Evolutionary conservation across 164 flowering plant species (phyloP).

Genomic region (Malania oleifera): DNA sequence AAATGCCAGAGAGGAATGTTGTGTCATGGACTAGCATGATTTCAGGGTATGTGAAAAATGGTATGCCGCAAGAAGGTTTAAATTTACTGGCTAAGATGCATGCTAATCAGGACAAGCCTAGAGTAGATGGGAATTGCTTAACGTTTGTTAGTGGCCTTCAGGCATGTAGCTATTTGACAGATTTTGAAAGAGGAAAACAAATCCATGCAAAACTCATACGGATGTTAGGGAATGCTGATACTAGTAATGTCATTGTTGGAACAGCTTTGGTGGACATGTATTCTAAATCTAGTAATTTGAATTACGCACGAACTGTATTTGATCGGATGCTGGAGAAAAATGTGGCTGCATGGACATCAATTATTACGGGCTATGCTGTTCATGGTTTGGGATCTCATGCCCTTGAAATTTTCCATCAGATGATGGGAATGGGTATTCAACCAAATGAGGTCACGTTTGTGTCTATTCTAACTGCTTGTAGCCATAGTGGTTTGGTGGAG

Average conservation of each 20-base stretch:
- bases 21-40: conserved; percentile 42
- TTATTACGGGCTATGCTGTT: conserved; percentile 33
- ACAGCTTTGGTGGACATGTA: conserved; percentile 40
- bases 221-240: conserved; percentile 10
- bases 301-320: conserved; percentile 21
- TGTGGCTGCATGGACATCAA: conserved; percentile 32
- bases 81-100: conserved; percentile 27
- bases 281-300: conserved; percentile 23
- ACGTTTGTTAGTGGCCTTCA: conserved; percentile 30
- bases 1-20: conserved; percentile 31
- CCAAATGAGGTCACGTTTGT: conserved; percentile 42
- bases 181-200: conserved; percentile 28
- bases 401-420: conserved; percentile 25
- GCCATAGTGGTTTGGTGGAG: conserved; percentile 33
- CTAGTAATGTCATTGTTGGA: conserved; percentile 20
- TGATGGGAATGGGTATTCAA: conserved; percentile 25
- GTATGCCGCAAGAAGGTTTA: conserved; percentile 25
- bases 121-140: conserved; percentile 25
- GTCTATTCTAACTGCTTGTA: conserved; percentile 31
- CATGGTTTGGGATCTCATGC: conserved; percentile 30
- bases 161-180: conserved; percentile 29
- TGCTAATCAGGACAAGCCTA: conserved; percentile 7
- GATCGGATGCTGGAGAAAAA: conserved; percentile 21
- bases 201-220: conserved; percentile 34
- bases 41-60: conserved; percentile 25